Conservation (phyloP, 208 protist genomes). For the Leptomonas pyrrhocoris region DNA sequence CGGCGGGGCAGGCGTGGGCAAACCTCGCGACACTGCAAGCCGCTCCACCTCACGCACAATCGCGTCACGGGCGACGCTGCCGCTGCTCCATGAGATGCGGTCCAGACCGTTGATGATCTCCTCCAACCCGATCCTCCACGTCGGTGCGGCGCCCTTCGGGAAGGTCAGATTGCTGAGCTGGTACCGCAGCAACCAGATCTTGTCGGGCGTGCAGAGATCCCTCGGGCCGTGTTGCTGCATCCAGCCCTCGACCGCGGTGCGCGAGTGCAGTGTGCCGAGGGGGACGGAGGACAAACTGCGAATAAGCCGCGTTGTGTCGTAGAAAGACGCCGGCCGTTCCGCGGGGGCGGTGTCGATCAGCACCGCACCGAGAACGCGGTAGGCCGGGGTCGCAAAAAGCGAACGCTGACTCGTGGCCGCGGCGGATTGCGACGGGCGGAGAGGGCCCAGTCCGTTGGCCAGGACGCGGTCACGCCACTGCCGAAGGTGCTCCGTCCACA, state of each 20-base stretch:
- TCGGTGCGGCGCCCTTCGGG: constrained; percentile 7
- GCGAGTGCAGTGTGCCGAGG: constrained; percentile 22
- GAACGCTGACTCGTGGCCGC: not conserved
- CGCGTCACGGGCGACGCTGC: constrained; percentile 9
- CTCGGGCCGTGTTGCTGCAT: constrained; percentile 39
- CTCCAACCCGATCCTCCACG: constrained; percentile 44
- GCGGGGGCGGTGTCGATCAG: constrained; percentile 50
- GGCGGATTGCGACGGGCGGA: not conserved
- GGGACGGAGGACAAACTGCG: constrained; percentile 39
- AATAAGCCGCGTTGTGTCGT: constrained; percentile 42
- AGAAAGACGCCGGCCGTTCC: constrained; percentile 42
- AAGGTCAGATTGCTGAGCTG: constrained; percentile 51
- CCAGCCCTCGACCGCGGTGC: constrained; percentile 44
- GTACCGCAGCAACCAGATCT: constrained; percentile 47
- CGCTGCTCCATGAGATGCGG: constrained; percentile 20
- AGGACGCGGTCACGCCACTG: constrained; percentile 34
- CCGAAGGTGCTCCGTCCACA: constrained; percentile 47
- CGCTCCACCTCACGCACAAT: constrained; percentile 44
- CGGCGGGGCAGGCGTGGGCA: constrained; percentile 15
- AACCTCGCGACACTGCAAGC: constrained; percentile 17
- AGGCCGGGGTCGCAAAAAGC: constrained; percentile 37
- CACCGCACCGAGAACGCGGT: constrained; percentile 41
- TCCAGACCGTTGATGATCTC: constrained; percentile 43
- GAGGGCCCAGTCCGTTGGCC: constrained; percentile 4
- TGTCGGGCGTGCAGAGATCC: constrained; percentile 41